Conservation (phyloP, 179 eudicot genomes). For the Beta lomatogona region DNA sequence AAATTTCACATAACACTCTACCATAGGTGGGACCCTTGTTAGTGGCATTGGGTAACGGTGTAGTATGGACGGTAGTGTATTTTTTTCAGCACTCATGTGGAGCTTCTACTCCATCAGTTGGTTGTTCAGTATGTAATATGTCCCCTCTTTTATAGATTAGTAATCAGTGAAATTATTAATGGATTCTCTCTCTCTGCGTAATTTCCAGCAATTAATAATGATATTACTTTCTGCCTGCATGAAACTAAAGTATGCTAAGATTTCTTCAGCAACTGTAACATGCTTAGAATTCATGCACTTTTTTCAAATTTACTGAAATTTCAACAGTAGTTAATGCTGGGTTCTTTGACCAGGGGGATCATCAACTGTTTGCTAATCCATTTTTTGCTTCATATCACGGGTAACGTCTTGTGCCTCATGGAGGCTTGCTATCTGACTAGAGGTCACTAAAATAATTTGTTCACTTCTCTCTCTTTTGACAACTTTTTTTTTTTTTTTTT, state of each 20-base stretch:
- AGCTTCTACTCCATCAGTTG: background rate
- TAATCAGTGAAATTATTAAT: background rate
- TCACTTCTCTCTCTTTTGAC: background rate
- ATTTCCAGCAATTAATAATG: background rate
- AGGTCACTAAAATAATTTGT: background rate
- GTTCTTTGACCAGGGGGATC: conserved; percentile 23
- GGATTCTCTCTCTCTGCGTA: background rate
- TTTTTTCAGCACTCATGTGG: background rate
- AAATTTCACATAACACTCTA: too few species aligned
- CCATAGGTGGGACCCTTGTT: background rate
- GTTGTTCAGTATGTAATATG: background rate
- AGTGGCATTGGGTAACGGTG: background rate
- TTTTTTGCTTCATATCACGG: conserved; percentile 19
- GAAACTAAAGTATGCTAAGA: background rate
- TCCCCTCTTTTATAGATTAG: background rate
- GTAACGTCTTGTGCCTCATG: conserved; percentile 3
- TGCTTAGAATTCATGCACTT: background rate
- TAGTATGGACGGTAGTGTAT: background rate
- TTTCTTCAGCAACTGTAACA: background rate
- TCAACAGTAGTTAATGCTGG: conserved; percentile 11
- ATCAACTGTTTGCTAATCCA: conserved; percentile 18
- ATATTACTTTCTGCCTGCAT: background rate
- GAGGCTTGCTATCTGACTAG: conserved; percentile 12
- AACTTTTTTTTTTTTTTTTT: background rate
- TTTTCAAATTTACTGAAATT: background rate